Conservation (phyloP, 441 rosid species). For the Cnidoscolus chayamansa region DNA sequence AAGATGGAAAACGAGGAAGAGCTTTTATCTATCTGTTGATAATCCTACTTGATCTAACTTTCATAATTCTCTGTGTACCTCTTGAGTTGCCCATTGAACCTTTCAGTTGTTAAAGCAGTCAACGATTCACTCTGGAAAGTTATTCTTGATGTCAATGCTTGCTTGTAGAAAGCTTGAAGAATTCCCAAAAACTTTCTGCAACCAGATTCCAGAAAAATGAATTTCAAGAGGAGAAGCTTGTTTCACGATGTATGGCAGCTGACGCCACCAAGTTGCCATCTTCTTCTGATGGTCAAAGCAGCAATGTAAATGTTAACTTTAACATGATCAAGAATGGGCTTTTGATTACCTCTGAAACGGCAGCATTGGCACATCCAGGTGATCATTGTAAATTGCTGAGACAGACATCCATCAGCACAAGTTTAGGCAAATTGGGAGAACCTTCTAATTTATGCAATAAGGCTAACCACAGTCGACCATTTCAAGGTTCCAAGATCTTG, state of each 20-base stretch:
- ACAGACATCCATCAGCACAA: not conserved
- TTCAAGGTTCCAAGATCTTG: not conserved
- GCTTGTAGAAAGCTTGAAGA: conserved; percentile 11
- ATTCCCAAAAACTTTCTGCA: not conserved
- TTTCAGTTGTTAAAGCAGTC: not conserved
- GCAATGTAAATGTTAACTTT: not conserved
- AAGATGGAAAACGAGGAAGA: not conserved
- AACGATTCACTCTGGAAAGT: not conserved
- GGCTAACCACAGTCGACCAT: not conserved
- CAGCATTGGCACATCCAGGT: not conserved
- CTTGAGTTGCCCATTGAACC: not conserved
- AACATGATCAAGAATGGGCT: not conserved
- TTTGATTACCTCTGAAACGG: not conserved
- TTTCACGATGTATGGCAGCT: not conserved
- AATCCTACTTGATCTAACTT: not conserved
- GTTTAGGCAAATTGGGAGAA: not conserved
- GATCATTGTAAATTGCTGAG: conserved; percentile 5
- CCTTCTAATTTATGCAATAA: not conserved
- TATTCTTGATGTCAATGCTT: not conserved
- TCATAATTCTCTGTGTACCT: not conserved
- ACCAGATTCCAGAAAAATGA: conserved; percentile 8
- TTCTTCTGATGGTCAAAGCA: not conserved
- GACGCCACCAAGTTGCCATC: not conserved
- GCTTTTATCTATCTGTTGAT: not conserved
- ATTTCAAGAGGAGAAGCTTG: conserved; percentile 10